Conservation (phyloP, 1,139 yeast genomes). For the Taphrina betulina region DNA sequence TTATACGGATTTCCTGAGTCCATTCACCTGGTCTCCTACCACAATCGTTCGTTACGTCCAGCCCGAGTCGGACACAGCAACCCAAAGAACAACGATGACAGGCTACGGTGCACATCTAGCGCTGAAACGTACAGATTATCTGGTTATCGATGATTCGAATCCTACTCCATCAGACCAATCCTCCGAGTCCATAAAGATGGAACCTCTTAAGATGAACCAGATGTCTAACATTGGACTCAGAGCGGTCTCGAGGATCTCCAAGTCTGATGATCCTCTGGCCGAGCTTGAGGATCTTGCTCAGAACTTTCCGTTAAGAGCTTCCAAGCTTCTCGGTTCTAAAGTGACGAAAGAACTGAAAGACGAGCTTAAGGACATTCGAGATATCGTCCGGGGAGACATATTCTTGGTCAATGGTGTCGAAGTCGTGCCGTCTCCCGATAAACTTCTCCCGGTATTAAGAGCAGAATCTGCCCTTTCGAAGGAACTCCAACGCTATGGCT, state of each 20-base stretch:
- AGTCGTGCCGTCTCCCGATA: conserved; percentile 34
- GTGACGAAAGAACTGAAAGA: conserved; percentile 37
- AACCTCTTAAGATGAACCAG: conserved; percentile 39
- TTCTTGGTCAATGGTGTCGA: conserved; percentile 47
- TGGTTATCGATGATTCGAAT: conserved; percentile 62
- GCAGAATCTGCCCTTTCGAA: conserved; percentile 42
- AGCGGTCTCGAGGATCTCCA: conserved; percentile 43
- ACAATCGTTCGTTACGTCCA: conserved; percentile 11
- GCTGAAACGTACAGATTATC: conserved; percentile 62
- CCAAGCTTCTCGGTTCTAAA: conserved; percentile 38
- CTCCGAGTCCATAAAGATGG: conserved; percentile 9
- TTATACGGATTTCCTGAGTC: conserved; percentile 13
- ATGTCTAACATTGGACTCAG: conserved; percentile 43
- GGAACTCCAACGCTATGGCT: conserved; percentile 38
- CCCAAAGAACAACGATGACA: conserved; percentile 42
- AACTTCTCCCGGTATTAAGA: conserved; percentile 43
- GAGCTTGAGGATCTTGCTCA: conserved; percentile 43
- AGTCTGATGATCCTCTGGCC: conserved; percentile 41
- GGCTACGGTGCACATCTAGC: conserved; percentile 71
- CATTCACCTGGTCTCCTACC: conserved; percentile 2
- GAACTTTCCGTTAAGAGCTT: conserved; percentile 45
- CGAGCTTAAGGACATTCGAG: conserved; percentile 40
- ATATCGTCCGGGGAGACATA: conserved; percentile 42
- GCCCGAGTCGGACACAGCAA: neutral
- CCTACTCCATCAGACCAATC: conserved; percentile 14